Percentiles rank a stretch among this genome's conserved stretches.
Conservation (phyloP, 2,329 filamentous ascomycete genomes). For the Monosporascus sp. region DNA sequence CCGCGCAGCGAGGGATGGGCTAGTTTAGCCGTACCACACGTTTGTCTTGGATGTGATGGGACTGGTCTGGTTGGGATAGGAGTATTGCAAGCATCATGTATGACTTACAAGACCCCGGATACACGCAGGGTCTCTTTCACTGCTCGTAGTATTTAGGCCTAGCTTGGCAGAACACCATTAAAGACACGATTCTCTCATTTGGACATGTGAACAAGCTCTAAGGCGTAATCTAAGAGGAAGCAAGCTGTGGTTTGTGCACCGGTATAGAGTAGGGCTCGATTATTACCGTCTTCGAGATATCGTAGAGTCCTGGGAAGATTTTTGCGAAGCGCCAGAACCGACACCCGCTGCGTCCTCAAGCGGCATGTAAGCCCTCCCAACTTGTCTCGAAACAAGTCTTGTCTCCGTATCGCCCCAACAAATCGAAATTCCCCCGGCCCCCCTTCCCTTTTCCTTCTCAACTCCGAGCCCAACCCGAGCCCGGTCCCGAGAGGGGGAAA, state of each 20-base stretch:
- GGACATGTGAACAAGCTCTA: constrained; percentile 3
- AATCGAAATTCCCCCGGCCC: neutral
- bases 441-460: neutral
- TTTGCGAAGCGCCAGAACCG: too few species aligned
- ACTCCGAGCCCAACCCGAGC: neutral
- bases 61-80: constrained; percentile 16
- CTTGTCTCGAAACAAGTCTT: neutral
- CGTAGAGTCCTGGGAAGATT: too few species aligned
- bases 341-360: too few species aligned
- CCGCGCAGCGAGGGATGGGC: neutral
- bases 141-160: constrained; percentile 1
- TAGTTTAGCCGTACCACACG: neutral
- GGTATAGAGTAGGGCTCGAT: too few species aligned
- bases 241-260: constrained; percentile 1
- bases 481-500: too few species aligned
- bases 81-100: constrained; percentile 19
- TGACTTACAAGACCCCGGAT: constrained; percentile 17
- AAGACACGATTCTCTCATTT: constrained; percentile 13
- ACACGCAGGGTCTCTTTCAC: constrained; percentile 13
- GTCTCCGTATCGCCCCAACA: neutral
- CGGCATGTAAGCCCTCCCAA: too few species aligned
- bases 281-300: too few species aligned
- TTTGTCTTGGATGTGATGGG: constrained; percentile 8
- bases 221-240: constrained; percentile 1
- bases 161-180: constrained; percentile 18